These are phyloP conservation scores for Toxicodendron radicans DNA, from an alignment of 345 rosid genomes.

Conservation along the genomic window DNA sequence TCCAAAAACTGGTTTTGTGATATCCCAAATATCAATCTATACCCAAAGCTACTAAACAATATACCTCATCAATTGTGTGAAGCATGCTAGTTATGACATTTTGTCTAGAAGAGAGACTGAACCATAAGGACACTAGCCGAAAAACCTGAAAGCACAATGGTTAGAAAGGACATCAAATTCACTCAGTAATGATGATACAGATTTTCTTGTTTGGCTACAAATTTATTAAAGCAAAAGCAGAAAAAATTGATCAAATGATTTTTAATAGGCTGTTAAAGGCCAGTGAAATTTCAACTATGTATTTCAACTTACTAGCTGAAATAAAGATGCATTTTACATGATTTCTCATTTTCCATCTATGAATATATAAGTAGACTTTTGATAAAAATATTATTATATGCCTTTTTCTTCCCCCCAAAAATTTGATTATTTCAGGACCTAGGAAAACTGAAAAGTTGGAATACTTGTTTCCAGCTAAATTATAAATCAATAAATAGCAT, in stretches of 20 bases:
- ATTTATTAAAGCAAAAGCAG: background rate
- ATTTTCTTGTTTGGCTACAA: background rate
- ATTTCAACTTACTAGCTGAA: background rate
- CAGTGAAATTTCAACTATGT: background rate
- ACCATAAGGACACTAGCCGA: constrained; percentile 87
- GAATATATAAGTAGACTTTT: background rate
- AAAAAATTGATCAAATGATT: background rate
- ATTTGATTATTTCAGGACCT: background rate
- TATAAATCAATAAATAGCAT: background rate
- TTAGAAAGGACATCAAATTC: background rate
- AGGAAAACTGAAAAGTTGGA: background rate
- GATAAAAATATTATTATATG: background rate
- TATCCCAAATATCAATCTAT: background rate
- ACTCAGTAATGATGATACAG: background rate
- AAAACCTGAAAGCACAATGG: constrained; percentile 62
- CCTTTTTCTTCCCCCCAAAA: background rate
- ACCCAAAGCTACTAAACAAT: constrained; percentile 9
- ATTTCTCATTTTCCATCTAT: background rate
- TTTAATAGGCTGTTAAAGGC: background rate
- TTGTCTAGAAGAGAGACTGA: constrained; percentile 69
- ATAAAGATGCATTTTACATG: background rate
- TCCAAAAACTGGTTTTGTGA: background rate
- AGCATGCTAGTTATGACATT: constrained; percentile 72
- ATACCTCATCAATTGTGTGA: constrained; percentile 71
- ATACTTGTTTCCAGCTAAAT: background rate